These are phyloP conservation scores for Cladosporium cucumerinum DNA, from an alignment of 2,329 filamentous ascomycete species.

Conservation along the genomic window DNA sequence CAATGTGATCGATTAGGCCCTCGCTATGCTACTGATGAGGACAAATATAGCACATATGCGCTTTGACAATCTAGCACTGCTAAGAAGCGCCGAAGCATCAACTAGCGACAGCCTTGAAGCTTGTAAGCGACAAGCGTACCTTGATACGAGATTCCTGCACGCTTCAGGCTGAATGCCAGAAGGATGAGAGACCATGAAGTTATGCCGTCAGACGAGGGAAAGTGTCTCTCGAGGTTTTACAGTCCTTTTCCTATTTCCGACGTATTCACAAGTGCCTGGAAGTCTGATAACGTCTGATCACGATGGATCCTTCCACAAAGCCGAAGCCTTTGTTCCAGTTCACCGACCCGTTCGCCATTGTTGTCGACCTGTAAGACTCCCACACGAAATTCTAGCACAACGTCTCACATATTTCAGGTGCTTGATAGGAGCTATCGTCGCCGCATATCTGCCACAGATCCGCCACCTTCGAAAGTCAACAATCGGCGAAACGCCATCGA, in stretches of 20 bases:
- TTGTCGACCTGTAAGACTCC: neutral
- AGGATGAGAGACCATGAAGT: neutral
- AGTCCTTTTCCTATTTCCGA: neutral
- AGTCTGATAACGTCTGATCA: neutral
- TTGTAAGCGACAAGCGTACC: neutral
- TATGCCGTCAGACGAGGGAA: neutral
- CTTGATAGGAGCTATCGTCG: neutral
- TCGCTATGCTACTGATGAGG: neutral
- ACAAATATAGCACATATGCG: neutral
- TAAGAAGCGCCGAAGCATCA: neutral
- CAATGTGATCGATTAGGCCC: neutral
- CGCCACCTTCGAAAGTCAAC: neutral
- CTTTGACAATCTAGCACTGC: neutral
- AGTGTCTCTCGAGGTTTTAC: neutral
- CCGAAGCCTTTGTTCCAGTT: neutral
- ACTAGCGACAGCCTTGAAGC: neutral
- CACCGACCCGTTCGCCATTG: neutral
- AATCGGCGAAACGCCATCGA: neutral
- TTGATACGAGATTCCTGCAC: neutral
- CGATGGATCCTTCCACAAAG: neutral
- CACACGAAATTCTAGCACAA: neutral
- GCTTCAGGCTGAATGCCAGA: neutral
- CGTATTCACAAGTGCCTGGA: neutral
- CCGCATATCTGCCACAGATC: conserved; percentile 2
- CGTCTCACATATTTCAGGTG: neutral